Evolutionary conservation across 2,329 filamentous ascomycete genomes (phyloP).

Genomic region (Beauveria sp.): DNA sequence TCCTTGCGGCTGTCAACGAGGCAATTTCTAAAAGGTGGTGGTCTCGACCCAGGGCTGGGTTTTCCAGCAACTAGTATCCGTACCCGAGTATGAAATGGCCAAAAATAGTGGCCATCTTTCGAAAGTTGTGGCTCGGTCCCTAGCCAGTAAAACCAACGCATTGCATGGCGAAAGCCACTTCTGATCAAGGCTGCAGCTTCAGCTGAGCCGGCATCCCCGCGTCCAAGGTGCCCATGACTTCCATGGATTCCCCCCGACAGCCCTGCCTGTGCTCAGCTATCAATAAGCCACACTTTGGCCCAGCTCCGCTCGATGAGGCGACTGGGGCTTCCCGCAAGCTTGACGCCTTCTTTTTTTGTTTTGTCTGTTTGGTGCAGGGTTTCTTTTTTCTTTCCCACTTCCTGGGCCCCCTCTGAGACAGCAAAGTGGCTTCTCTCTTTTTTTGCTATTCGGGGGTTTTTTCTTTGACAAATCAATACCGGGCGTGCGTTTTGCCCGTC

Average conservation of each 20-base stretch:
- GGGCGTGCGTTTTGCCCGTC: neutral
- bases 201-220: slow-evolving; percentile 6
- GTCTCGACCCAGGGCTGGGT: neutral
- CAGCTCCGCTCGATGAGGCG: neutral
- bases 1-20: too few relatives aligned
- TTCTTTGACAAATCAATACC: neutral
- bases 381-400: neutral
- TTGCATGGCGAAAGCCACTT: neutral
- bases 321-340: slow-evolving; percentile 5
- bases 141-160: neutral
- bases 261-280: slow-evolving; percentile 7
- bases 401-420: neutral
- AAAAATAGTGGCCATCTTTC: neutral
- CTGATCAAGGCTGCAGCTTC: slow-evolving; percentile 7
- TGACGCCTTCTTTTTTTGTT: slow-evolving; percentile 2
- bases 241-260: neutral
- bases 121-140: neutral
- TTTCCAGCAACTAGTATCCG: neutral
- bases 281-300: neutral
- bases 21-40: neutral
- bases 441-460: neutral
- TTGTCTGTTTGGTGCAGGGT: neutral
- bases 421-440: neutral
- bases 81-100: neutral
- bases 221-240: neutral